Base-by-base conservation (phyloP, 2,329 filamentous ascomycete genomes). In the Rhexocercosporidium sp. region DNA sequence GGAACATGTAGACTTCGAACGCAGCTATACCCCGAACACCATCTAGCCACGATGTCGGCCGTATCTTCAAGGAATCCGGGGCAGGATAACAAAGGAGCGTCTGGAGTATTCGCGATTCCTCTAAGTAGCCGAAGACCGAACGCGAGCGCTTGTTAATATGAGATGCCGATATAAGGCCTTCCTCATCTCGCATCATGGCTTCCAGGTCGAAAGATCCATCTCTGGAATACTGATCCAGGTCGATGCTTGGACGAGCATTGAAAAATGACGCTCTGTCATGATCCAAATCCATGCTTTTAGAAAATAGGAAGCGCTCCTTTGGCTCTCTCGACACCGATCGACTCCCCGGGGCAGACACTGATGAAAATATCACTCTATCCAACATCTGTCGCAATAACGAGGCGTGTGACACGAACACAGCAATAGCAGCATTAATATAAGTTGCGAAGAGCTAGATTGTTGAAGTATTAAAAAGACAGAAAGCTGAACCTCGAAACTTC, bases 1-100 rank as follows among this genome's bases (percentile, higher is more conserved):
- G 82, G 72, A 80, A 83, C 70, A 82, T 71, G 70, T 81, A 83
- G 65, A 84, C 82, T 41, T 81, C 70, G 41, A 84, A 70, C 27
- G 81, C 81, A 16, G 82, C 82, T 25, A 83, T 73, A 47, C 82
- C 82, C 27, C 82, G 81, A 44, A 84, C 77, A 25, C 82, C 82
- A 71, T 84, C 82, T 51, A 84, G 77, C 72, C 82, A 83, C 14
- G 82, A 81, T 0, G 82, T 83, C 49, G 79, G 74, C 20, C 59
- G 68, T 39, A 74, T 41, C 44, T 67, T 54, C 3, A 71, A 61
- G 16, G 73, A 70, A 18, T 59, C 67, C 39, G 63, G 61, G 7
- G 72, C 39, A 8, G 73, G 71, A 53, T 73, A 74, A 60, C 63
- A 41, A 16, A 74, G 49, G 12, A 73, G 31, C 62, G 66, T 71